phyloP scores from a whole-genome alignment of 306 rosid genomes.

The Prunus mira region DNA sequence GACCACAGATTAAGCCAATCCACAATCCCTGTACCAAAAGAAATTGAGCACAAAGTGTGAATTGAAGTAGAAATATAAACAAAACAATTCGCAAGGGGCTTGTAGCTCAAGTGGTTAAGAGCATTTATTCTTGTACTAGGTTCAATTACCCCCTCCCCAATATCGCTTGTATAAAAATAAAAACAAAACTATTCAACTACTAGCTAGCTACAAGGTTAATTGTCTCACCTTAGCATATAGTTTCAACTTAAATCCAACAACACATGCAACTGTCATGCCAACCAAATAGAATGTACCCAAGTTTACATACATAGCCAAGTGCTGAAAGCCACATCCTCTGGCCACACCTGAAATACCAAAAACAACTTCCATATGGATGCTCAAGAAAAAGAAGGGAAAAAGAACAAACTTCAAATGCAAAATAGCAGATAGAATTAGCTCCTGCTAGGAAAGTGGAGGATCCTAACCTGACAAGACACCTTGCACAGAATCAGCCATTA shows the following conservation, averaged over 20 bases:
- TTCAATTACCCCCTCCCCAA: too few species aligned
- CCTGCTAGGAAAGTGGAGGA: too few species aligned
- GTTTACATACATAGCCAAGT: constrained; percentile 58
- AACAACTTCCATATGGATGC: background rate
- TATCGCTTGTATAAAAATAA: too few species aligned
- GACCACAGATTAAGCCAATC: constrained; percentile 70
- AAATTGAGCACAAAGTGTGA: background rate
- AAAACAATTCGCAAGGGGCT: background rate
- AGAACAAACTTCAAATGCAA: background rate
- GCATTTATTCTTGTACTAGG: too few species aligned
- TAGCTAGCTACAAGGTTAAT: background rate
- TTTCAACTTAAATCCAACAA: constrained; percentile 58
- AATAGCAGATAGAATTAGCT: background rate
- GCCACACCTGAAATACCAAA: constrained; percentile 57
- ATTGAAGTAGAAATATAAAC: background rate
- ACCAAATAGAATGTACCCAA: constrained; percentile 60
- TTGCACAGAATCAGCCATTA: constrained; percentile 61
- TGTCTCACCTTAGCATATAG: constrained; percentile 53
- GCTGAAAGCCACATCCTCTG: constrained; percentile 89
- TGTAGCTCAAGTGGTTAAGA: too few species aligned
- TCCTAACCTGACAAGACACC: constrained; percentile 80
- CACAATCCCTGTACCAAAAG: constrained; percentile 62
- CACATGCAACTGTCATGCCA: constrained; percentile 58
- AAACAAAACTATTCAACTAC: background rate
- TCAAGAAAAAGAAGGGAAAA: background rate